Evolutionary conservation across 352 stramenopile genomes (phyloP).

Genomic region (Achlya hypogyna): DNA sequence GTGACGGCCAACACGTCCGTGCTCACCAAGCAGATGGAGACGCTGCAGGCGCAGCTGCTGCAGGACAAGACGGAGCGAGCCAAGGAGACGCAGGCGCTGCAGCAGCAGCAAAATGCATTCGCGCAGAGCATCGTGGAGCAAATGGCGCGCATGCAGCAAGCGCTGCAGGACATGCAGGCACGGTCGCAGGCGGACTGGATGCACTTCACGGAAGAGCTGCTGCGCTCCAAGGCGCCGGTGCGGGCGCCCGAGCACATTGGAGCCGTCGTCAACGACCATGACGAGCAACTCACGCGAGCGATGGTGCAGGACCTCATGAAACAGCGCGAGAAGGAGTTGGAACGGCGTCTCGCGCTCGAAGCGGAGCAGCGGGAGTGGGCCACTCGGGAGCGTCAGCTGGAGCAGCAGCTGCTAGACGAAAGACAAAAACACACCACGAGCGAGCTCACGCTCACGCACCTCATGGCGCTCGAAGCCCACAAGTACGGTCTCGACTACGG

Average conservation of each 20-base stretch:
- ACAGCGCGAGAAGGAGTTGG: slow-evolving; percentile 1
- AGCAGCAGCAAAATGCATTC: slow-evolving; percentile 46
- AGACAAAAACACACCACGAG: slow-evolving; percentile 18
- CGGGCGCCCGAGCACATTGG: slow-evolving; percentile 2
- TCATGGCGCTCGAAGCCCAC: slow-evolving; percentile 49
- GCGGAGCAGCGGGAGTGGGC: slow-evolving; percentile 45
- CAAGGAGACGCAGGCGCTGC: slow-evolving; percentile 32
- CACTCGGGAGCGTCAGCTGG: slow-evolving; percentile 35
- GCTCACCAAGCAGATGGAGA: slow-evolving; percentile 42
- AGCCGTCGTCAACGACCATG: background rate
- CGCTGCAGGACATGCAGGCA: slow-evolving; percentile 51
- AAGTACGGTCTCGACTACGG: slow-evolving; percentile 54
- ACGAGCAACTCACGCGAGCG: slow-evolving; percentile 1
- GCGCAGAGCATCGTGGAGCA: slow-evolving; percentile 39
- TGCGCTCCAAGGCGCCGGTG: background rate
- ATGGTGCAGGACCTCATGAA: slow-evolving; percentile 9
- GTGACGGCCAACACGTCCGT: slow-evolving; percentile 21
- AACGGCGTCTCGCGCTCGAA: background rate
- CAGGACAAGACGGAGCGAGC: slow-evolving; percentile 40
- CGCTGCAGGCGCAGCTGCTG: slow-evolving; percentile 45
- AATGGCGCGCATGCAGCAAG: slow-evolving; percentile 49
- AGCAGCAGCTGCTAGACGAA: slow-evolving; percentile 36
- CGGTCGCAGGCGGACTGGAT: slow-evolving; percentile 60
- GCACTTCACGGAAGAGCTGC: slow-evolving; percentile 43
- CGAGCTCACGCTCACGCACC: slow-evolving; percentile 31